A percentile compares a stretch with the other conserved stretches of the same genome.
phyloP scores from a whole-genome alignment of 75 land plant genomes.

The Cupressus sempervirens region DNA sequence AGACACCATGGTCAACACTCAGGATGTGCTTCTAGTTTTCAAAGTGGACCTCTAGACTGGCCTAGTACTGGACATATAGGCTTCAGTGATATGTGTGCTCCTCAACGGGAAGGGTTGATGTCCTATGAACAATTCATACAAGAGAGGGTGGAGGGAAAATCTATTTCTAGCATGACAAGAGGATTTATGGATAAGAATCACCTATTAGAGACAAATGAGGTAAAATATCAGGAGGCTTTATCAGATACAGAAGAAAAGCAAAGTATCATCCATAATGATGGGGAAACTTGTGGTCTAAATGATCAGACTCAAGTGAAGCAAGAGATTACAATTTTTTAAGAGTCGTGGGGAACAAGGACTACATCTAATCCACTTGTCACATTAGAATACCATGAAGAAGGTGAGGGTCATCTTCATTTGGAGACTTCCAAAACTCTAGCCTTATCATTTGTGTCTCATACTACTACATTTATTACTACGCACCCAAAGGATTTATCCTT shows the following conservation, averaged over 20 bases:
- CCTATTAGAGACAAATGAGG: neutral
- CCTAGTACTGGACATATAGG: too few species aligned
- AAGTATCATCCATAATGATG: neutral
- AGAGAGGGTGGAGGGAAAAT: neutral
- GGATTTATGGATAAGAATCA: neutral
- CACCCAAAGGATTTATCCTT: neutral
- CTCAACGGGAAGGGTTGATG: too few species aligned
- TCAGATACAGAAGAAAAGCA: constrained; percentile 1
- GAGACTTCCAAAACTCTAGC: neutral
- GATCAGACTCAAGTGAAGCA: constrained; percentile 5
- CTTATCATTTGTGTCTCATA: neutral
- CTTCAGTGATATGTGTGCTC: too few species aligned
- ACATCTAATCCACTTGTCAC: neutral
- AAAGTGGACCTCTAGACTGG: too few species aligned
- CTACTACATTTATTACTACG: neutral
- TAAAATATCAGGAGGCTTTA: constrained; percentile 6
- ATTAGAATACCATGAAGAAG: neutral
- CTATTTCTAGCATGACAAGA: neutral
- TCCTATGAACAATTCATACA: too few species aligned
- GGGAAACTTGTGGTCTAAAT: neutral
- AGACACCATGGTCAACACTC: too few species aligned
- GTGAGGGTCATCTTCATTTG: neutral
- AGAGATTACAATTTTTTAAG: neutral
- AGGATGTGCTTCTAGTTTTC: too few species aligned
- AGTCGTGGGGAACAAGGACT: neutral